Percentiles rank a stretch among this genome's conserved stretches.
phyloP scores from a whole-genome alignment of 2,329 filamentous ascomycete genomes.

The Colletotrichum filicis region DNA sequence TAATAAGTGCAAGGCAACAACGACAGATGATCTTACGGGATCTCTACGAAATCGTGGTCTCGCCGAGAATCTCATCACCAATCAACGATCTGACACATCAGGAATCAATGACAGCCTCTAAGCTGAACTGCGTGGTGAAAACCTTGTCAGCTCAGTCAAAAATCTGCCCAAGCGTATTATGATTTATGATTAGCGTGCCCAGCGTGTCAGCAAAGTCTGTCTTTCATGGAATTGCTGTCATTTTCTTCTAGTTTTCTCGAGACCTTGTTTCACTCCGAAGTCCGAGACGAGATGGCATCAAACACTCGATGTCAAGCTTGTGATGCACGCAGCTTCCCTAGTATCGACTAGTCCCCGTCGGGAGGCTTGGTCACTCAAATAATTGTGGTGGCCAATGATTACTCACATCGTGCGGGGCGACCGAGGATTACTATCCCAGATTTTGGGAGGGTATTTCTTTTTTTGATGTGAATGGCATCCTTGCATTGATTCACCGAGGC shows the following conservation, averaged over 20 bases:
- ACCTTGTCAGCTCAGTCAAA: no score
- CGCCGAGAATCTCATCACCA: not conserved
- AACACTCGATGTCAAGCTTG: not conserved
- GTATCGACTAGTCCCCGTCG: not conserved
- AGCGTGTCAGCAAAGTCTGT: not conserved
- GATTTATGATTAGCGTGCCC: not conserved
- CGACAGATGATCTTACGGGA: not conserved
- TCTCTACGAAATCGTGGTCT: not conserved
- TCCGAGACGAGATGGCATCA: not conserved
- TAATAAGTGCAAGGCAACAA: not conserved
- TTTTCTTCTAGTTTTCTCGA: not conserved
- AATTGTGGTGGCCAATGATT: no score
- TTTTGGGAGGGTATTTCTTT: not conserved
- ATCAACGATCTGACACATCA: not conserved
- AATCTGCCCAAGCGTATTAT: not conserved
- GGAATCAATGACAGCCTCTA: not conserved
- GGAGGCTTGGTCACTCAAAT: not conserved
- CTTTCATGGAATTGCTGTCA: not conserved
- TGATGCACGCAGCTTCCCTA: not conserved
- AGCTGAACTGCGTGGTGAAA: no score
- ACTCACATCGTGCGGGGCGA: not conserved
- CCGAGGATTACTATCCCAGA: not conserved
- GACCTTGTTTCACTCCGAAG: not conserved
- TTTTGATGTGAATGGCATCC: not conserved
- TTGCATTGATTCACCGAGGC: not conserved